Evolutionary conservation across 495 filamentous ascomycete species (phyloP).

Genomic region (Cercophora newfieldiana): DNA sequence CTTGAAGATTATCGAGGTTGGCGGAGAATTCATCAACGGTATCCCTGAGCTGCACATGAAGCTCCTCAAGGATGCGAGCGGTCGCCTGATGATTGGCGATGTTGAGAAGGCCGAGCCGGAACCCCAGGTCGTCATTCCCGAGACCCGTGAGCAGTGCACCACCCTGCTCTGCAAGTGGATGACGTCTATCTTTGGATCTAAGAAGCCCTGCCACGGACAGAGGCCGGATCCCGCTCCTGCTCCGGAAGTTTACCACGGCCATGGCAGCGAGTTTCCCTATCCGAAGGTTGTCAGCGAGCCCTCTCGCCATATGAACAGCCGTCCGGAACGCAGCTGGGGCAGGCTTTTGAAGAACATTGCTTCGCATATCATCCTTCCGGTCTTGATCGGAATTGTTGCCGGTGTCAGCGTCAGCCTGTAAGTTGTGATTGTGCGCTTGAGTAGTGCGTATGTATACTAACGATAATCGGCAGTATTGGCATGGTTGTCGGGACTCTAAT

Average conservation of each 20-base stretch:
- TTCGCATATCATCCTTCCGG: constrained; percentile 52
- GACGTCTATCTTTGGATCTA: constrained; percentile 23
- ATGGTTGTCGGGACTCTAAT: constrained; percentile 52
- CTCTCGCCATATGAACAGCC: constrained; percentile 7
- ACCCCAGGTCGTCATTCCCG: constrained; percentile 4
- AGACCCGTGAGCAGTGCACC: constrained; percentile 39
- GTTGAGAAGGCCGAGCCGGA: constrained; percentile 31
- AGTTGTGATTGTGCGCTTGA: constrained; percentile 21
- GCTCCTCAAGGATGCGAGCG: constrained; percentile 44
- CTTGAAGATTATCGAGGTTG: constrained; percentile 54
- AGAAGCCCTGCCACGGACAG: constrained; percentile 27
- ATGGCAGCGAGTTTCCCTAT: background rate
- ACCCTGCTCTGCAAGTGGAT: constrained; percentile 49
- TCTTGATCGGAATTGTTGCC: constrained; percentile 53
- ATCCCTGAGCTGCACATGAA: constrained; percentile 48
- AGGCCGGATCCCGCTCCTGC: constrained; percentile 11
- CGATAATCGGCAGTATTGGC: constrained; percentile 40
- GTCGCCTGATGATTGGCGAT: constrained; percentile 44
- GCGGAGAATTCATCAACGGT: constrained; percentile 41
- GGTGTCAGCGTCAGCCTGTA: constrained; percentile 55
- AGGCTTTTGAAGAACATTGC: constrained; percentile 47
- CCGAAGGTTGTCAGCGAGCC: background rate
- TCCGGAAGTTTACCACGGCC: background rate
- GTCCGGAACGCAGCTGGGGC: constrained; percentile 37
- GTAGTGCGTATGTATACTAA: background rate